Percentiles rank a stretch among this genome's conserved stretches.
Conservation (phyloP, 192 early-diverging fungal species). For the Gryganskiella cystojenkinii region DNA sequence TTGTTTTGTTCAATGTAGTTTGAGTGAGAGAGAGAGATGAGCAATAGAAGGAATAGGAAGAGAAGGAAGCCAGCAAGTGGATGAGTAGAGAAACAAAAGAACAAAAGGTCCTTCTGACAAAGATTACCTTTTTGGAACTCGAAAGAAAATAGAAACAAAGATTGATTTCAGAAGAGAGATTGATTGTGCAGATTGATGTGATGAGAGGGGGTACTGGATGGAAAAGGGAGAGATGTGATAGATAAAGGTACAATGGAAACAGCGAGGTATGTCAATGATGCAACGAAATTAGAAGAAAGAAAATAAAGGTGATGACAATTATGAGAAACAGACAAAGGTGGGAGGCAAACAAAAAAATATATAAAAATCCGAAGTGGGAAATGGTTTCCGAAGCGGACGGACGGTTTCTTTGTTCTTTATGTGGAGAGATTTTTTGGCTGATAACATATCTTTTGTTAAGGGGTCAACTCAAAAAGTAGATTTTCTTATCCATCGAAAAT, state of each 20-base stretch:
- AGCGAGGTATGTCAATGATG: no score
- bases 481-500: no score
- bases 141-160: no score
- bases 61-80: not conserved
- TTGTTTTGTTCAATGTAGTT: not conserved
- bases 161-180: not conserved
- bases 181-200: no score
- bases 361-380: slow-evolving; percentile 14
- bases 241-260: no score
- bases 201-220: not conserved
- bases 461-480: no score
- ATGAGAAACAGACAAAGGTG: not conserved
- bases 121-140: slow-evolving; percentile 4
- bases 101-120: not conserved
- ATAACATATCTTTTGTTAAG: no score
- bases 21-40: not conserved
- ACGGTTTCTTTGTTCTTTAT: no score
- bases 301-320: not conserved
- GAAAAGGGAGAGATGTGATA: not conserved
- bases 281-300: not conserved
- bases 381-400: no score
- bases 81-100: not conserved
- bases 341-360: not conserved
- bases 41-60: not conserved
- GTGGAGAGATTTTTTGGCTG: no score